Conservation (phyloP, 768 basidiomycete genomes). For the Lentinula sp. region DNA sequence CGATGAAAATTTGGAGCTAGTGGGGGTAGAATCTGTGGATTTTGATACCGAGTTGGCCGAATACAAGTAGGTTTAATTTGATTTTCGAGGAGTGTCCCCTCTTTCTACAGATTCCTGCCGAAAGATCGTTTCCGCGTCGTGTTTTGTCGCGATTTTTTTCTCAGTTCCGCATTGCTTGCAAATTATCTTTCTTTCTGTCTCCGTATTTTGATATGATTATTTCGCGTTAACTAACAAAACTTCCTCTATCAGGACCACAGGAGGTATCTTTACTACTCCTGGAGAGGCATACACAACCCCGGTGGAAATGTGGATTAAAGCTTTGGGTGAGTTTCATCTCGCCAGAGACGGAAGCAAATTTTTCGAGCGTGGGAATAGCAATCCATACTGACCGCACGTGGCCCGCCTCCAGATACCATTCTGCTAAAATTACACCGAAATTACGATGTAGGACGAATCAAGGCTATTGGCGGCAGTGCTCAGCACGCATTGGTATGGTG, state of each 20-base stretch:
- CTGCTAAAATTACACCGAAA: conserved; percentile 69
- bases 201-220: not conserved
- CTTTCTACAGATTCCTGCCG: not conserved
- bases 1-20: conserved; percentile 75
- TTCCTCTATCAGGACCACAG: conserved; percentile 56
- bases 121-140: not conserved
- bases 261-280: conserved; percentile 81
- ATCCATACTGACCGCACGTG: not conserved
- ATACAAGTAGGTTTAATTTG: conserved; percentile 59
- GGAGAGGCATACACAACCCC: conserved; percentile 86
- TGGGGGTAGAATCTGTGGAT: conserved; percentile 78
- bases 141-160: conserved; percentile 10
- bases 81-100: not conserved
- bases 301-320: conserved; percentile 88
- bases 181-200: conserved; percentile 7
- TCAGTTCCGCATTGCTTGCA: conserved; percentile 1
- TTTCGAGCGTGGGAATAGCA: conserved; percentile 30
- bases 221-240: not conserved
- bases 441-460: conserved; percentile 66
- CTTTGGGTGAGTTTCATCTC: conserved; percentile 55
- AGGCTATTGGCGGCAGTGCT: conserved; percentile 72
- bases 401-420: conserved; percentile 52
- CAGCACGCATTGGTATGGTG: conserved; percentile 85
- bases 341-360: conserved; percentile 54
- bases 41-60: conserved; percentile 77